Percentiles rank a stretch among this genome's conserved stretches.
Conservation (phyloP, 352 stramenopile species). For the Saprolegnia parasitica region DNA sequence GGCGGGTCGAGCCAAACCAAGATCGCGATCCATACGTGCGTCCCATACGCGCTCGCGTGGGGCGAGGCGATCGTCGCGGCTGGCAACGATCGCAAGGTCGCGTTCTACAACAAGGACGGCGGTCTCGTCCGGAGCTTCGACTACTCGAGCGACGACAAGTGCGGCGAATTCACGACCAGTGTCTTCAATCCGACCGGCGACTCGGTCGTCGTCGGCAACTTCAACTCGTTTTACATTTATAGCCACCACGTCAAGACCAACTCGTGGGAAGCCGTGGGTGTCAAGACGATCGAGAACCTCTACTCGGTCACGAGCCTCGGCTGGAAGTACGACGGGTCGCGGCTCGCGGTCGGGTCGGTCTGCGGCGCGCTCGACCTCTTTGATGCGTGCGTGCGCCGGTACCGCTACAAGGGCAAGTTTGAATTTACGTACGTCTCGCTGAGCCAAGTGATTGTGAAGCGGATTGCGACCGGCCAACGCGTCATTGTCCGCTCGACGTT, state of each 20-base stretch:
- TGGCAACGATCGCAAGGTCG: conserved; percentile 87
- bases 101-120: conserved; percentile 90
- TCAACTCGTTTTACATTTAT: conserved; percentile 91
- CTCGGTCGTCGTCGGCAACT: conserved; percentile 90
- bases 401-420: conserved; percentile 92
- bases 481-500: conserved; percentile 88
- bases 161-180: conserved; percentile 71
- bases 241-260: conserved; percentile 79
- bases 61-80: conserved; percentile 86
- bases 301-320: conserved; percentile 90
- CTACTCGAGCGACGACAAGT: conserved; percentile 80
- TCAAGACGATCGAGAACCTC: conserved; percentile 89
- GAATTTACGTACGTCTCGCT: conserved; percentile 94
- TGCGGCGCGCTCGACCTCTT: conserved; percentile 91
- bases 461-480: conserved; percentile 71
- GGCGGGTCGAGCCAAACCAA: conserved; percentile 78
- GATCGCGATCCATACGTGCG: conserved; percentile 82
- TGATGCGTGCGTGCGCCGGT: conserved; percentile 88
- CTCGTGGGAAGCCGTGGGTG: conserved; percentile 70
- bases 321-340: conserved; percentile 89
- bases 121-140: conserved; percentile 84
- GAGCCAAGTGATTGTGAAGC: conserved; percentile 93
- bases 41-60: conserved; percentile 90
- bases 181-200: conserved; percentile 90
- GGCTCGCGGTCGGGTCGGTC: conserved; percentile 85